Evolutionary conservation across 306 rosid genomes (phyloP), one percentile per base, ranked within the genome.

Genomic region (Coriaria nepalensis): DNA sequence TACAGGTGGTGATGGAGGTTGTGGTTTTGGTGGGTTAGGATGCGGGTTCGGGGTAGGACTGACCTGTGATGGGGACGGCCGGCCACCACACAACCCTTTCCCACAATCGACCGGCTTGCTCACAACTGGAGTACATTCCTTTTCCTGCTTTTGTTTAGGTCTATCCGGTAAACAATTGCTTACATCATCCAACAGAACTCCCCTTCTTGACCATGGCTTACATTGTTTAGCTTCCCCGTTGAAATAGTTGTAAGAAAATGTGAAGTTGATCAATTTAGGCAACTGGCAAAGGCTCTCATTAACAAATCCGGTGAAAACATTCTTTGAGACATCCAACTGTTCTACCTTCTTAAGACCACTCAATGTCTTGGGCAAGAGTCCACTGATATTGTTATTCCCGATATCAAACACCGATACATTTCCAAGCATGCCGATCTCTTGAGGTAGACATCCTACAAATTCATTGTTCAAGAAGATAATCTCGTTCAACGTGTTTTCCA

Each of bases 401-500:
- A 78, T 44, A 7, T 81, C 93, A n/a, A 85, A 53, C 0, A 85
- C 68, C 0, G 71, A 20, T 11, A 70, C 4, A 4, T 58, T 47
- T 4, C 7, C 50, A 4, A 83, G 50, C 33, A 45, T 4, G 7
- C 83, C 81, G 53, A 83, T 39, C 65, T 80, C 90, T 29, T 29
- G 59, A 5, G 86, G 90, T 13, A 77, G 53, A 47, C 90, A 83
- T 9, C 94, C 94, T 6, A 66, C 15, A 5, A 83, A 71, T 5
- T 7, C 36, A 48, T 80, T 83, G 2, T 76, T 70, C 32, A 55
- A 0, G 50, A 83, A 72, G 0, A 83, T 4, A n/a, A 83, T 36
- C 68, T 83, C 90, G 45, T 80, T 75, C 78, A 80, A 42, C 0
- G 76, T 68, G 47, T 72, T 65, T 14, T 0, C 33, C 82, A 80